phyloP scores from a whole-genome alignment of 2,329 filamentous ascomycete genomes.

The Nectriaceae sp. region DNA sequence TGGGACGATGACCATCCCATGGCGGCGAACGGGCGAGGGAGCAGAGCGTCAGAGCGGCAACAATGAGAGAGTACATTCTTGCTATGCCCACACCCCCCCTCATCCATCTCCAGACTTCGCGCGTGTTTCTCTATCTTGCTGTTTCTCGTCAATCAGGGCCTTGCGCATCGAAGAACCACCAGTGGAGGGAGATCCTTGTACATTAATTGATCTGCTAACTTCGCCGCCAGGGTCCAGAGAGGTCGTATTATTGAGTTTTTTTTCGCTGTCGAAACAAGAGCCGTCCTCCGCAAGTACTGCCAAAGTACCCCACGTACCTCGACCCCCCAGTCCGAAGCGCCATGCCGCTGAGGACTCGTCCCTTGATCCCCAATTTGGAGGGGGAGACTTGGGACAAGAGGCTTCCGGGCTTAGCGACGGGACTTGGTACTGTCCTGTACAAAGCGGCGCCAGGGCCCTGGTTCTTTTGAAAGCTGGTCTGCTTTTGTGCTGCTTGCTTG shows the following conservation, averaged over 20 bases:
- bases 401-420: conserved; percentile 18
- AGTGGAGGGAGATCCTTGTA: no score
- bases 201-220: no score
- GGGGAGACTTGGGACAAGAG: conserved; percentile 7
- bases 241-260: no score
- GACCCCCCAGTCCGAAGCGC: conserved; percentile 28
- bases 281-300: neutral
- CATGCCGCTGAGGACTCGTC: conserved; percentile 30
- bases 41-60: no score
- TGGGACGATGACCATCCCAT: conserved; percentile 7
- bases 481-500: neutral
- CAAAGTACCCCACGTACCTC: conserved; percentile 5
- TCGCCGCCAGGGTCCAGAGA: no score
- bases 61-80: no score
- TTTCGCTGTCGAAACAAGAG: no score
- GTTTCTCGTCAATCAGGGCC: no score
- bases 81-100: no score
- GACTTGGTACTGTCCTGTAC: conserved; percentile 12
- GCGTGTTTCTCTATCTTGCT: no score
- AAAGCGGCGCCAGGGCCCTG: conserved; percentile 4
- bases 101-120: no score
- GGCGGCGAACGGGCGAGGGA: conserved; percentile 5
- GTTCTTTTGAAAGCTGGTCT: neutral
- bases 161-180: no score
- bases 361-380: conserved; percentile 12